Evolutionary conservation across 2,329 filamentous ascomycete genomes (phyloP).

Genomic region (Nannizzia gypsea): DNA sequence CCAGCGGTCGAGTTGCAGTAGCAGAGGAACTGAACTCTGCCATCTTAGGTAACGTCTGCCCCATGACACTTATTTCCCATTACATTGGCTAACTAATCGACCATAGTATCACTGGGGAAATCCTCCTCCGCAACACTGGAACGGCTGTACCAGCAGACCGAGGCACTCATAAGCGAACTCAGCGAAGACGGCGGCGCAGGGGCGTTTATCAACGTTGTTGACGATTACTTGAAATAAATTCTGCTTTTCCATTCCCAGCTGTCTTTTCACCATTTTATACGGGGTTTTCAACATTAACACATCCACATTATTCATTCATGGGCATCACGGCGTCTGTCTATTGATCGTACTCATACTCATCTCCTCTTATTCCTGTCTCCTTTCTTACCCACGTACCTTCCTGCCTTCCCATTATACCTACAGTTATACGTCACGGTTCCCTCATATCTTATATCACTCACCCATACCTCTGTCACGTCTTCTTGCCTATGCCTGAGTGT

Average conservation of each 20-base stretch:
- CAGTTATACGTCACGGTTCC: background rate
- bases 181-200: conserved; percentile 67
- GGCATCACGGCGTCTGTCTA: background rate
- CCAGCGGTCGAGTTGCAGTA: conserved; percentile 60
- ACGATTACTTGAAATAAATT: conserved; percentile 45
- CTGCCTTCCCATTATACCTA: background rate
- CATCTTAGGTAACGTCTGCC: conserved; percentile 58
- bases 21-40: conserved; percentile 91
- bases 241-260: background rate
- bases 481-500: background rate
- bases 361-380: background rate
- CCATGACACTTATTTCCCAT: conserved; percentile 12
- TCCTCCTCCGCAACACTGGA: conserved; percentile 78
- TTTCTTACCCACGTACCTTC: background rate
- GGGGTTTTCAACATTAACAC: background rate
- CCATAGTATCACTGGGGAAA: conserved; percentile 73
- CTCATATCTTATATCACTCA: background rate
- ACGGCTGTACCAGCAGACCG: conserved; percentile 73
- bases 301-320: background rate
- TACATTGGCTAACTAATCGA: conserved; percentile 19
- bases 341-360: too few relatives aligned
- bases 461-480: background rate
- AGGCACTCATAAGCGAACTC: conserved; percentile 71
- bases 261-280: background rate
- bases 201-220: conserved; percentile 63